A percentile compares a stretch with the other conserved stretches of the same genome.
phyloP scores from a whole-genome alignment of 176 grass and related monocot species.

The Eragrostis curvula region DNA sequence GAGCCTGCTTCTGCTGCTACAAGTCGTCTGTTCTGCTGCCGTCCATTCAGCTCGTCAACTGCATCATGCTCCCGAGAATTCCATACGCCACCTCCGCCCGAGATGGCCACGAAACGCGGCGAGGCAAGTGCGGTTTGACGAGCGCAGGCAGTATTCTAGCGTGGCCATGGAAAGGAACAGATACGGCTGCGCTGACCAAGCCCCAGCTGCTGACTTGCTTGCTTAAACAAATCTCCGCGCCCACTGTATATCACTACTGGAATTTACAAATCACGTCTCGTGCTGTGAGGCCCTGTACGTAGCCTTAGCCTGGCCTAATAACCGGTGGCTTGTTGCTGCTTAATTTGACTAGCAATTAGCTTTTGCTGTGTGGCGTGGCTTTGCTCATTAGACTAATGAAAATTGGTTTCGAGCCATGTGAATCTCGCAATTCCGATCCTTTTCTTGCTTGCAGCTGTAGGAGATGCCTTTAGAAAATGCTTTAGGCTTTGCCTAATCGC shows the following conservation, averaged over 20 bases:
- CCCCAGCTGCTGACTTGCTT: neutral
- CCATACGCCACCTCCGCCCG: neutral
- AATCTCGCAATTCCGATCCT: constrained; percentile 18
- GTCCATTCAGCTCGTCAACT: constrained; percentile 38
- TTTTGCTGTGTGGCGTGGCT: neutral
- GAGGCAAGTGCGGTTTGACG: constrained; percentile 28
- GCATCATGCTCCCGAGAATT: constrained; percentile 1
- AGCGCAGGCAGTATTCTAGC: constrained; percentile 5
- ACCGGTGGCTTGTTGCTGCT: constrained; percentile 21
- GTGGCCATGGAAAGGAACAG: neutral
- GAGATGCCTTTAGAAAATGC: constrained; percentile 2
- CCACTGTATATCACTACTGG: neutral
- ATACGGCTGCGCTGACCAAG: constrained; percentile 19
- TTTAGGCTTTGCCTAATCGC: neutral
- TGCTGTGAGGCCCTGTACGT: neutral
- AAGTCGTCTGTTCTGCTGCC: neutral
- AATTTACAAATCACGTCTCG: constrained; percentile 8
- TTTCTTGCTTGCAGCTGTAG: neutral
- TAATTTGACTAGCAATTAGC: constrained; percentile 39
- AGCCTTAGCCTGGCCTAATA: constrained; percentile 16
- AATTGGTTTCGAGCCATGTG: constrained; percentile 48
- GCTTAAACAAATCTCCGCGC: neutral
- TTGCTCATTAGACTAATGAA: constrained; percentile 18
- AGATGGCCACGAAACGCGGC: constrained; percentile 48
- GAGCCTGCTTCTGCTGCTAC: neutral